A percentile compares a stretch with the other conserved stretches of the same genome.
These are phyloP conservation scores for Rutstroemia sp. DNA, from an alignment of 2,329 filamentous ascomycete genomes.

Conservation along the genomic window DNA sequence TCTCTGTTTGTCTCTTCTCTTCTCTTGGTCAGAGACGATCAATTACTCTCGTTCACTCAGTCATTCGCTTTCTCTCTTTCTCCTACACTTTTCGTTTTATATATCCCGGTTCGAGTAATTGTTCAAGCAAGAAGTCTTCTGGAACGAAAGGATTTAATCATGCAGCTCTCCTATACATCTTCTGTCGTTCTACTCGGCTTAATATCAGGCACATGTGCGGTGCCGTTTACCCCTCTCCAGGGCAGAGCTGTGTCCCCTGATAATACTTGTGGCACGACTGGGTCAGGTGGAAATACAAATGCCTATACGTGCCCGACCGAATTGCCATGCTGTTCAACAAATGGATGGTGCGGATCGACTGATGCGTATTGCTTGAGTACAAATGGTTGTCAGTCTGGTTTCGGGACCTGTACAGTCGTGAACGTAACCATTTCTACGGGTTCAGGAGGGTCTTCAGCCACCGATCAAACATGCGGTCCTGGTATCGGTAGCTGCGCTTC, in stretches of 20 bases:
- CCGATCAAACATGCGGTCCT: conserved; percentile 40
- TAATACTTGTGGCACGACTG: conserved; percentile 13
- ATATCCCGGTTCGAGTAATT: background rate
- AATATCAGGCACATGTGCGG: background rate
- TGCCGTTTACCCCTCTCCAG: background rate
- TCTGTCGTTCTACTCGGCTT: background rate
- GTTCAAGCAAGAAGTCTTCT: background rate
- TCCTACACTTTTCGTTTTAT: background rate
- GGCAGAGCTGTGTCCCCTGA: conserved; percentile 8
- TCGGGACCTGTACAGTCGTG: conserved; percentile 27
- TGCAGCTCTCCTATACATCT: background rate
- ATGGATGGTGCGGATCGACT: conserved; percentile 14
- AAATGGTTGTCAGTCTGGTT: conserved; percentile 18
- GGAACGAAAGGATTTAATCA: background rate
- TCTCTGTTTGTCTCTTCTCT: background rate
- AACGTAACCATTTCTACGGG: conserved; percentile 41
- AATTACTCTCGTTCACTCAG: background rate
- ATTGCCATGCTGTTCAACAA: conserved; percentile 26
- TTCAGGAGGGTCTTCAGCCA: conserved; percentile 32
- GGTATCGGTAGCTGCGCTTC: conserved; percentile 9
- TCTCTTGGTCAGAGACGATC: background rate
- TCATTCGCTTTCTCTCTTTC: background rate
- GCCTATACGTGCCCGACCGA: conserved; percentile 20
- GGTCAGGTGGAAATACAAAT: conserved; percentile 6
- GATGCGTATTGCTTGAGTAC: conserved; percentile 5